Conservation (phyloP, 2,329 filamentous ascomycete species). For the Sarocladium strictum region DNA sequence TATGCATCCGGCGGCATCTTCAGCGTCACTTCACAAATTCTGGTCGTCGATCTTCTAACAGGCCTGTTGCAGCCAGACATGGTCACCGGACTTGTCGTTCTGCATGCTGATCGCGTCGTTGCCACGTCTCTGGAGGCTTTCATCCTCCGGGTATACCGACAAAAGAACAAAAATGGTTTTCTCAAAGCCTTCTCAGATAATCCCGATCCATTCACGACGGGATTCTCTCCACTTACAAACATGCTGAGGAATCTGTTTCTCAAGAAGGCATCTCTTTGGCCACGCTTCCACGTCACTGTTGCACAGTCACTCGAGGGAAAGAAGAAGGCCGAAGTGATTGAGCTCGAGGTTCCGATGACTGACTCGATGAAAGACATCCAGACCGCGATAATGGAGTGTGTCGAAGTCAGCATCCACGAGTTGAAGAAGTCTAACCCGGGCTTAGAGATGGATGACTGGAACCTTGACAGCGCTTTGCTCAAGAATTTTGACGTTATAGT, state of each 20-base stretch:
- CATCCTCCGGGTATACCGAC: constrained; percentile 86
- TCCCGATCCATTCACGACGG: constrained; percentile 82
- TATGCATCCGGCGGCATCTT: constrained; percentile 87
- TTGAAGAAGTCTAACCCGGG: constrained; percentile 86
- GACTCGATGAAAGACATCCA: constrained; percentile 91
- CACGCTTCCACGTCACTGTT: constrained; percentile 86
- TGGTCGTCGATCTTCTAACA: constrained; percentile 92
- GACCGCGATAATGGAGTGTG: constrained; percentile 89
- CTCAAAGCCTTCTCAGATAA: constrained; percentile 94
- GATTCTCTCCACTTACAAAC: constrained; percentile 79
- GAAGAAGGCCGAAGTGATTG: constrained; percentile 93
- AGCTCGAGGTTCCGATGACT: constrained; percentile 94
- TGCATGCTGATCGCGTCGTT: constrained; percentile 82
- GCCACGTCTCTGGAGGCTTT: constrained; percentile 92
- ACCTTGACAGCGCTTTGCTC: constrained; percentile 84
- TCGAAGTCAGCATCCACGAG: constrained; percentile 90
- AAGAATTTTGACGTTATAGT: constrained; percentile 89
- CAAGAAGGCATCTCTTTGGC: constrained; percentile 83
- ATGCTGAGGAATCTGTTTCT: constrained; percentile 90
- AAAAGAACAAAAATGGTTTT: constrained; percentile 91
- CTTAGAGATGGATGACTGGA: constrained; percentile 96
- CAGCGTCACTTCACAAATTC: constrained; percentile 90
- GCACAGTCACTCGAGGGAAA: constrained; percentile 85
- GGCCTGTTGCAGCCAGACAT: constrained; percentile 72
- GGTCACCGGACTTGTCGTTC: constrained; percentile 77